Evolutionary conservation across 495 filamentous ascomycete genomes (phyloP).

Genomic region (Aeminium ludgeri): DNA sequence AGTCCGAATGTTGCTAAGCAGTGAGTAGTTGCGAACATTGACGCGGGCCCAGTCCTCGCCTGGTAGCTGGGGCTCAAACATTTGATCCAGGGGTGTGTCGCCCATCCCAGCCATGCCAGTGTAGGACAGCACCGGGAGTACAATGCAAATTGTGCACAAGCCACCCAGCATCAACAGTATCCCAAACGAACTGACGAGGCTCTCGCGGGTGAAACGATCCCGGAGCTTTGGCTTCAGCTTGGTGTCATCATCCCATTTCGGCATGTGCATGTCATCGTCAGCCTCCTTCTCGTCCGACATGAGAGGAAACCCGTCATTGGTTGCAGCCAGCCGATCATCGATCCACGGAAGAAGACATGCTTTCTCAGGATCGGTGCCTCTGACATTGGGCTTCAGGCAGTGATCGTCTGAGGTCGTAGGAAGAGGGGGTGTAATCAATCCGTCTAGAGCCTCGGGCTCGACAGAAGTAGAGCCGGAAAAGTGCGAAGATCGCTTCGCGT

Average conservation of each 20-base stretch:
- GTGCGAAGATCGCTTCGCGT: constrained; percentile 9
- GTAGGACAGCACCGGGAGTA: constrained; percentile 30
- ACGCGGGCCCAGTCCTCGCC: constrained; percentile 24
- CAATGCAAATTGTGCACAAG: constrained; percentile 30
- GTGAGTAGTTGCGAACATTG: constrained; percentile 25
- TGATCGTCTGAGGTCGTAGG: not conserved
- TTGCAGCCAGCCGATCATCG: constrained; percentile 28
- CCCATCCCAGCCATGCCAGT: constrained; percentile 19
- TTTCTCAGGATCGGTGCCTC: constrained; percentile 19
- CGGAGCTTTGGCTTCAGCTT: constrained; percentile 24
- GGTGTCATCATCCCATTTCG: constrained; percentile 30
- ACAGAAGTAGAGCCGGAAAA: constrained; percentile 9
- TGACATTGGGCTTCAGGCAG: constrained; percentile 1
- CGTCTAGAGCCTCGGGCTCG: not conserved
- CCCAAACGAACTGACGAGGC: constrained; percentile 27
- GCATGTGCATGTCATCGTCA: constrained; percentile 36
- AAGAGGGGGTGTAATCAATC: too few relatives aligned
- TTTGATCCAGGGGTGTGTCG: constrained; percentile 20
- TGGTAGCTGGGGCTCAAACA: constrained; percentile 6
- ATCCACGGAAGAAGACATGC: constrained; percentile 19
- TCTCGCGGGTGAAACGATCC: constrained; percentile 27
- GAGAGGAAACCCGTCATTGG: constrained; percentile 26
- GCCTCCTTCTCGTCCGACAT: constrained; percentile 29
- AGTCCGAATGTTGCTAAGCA: constrained; percentile 43
- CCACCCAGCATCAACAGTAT: constrained; percentile 28